Percentiles rank a stretch among this genome's conserved stretches.
These are phyloP conservation scores for Geotrichum phurueaensis DNA, from an alignment of 1,139 yeast genomes.

Conservation along the genomic window DNA sequence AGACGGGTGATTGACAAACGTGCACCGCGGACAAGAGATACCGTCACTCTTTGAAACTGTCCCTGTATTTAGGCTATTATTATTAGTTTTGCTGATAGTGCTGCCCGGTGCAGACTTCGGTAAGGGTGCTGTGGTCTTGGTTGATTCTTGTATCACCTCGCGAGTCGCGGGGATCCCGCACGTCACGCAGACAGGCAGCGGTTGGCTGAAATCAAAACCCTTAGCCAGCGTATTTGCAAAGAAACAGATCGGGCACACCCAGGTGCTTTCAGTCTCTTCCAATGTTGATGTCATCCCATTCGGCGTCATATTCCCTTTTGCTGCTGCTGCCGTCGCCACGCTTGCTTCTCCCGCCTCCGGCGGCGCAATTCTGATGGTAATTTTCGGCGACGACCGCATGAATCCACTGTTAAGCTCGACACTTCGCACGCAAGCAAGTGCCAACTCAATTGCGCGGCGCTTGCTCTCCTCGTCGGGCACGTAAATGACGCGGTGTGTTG, in stretches of 20 bases:
- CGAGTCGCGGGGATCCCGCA: constrained; percentile 63
- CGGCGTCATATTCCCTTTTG: background rate
- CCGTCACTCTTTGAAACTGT: constrained; percentile 28
- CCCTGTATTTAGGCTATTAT: background rate
- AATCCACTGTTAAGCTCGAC: constrained; percentile 52
- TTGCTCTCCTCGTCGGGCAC: constrained; percentile 49
- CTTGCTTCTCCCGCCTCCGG: constrained; percentile 6
- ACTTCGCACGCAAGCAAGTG: constrained; percentile 43
- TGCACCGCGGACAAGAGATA: constrained; percentile 68
- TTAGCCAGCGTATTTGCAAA: constrained; percentile 49
- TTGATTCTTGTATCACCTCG: constrained; percentile 33
- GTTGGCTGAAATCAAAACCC: background rate
- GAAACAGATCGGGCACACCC: constrained; percentile 85
- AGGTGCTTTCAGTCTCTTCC: constrained; percentile 34
- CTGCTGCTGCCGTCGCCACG: background rate
- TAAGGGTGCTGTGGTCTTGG: constrained; percentile 16
- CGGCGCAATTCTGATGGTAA: constrained; percentile 41
- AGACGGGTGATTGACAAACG: constrained; percentile 79
- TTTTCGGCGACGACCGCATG: constrained; percentile 72
- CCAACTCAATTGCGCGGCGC: constrained; percentile 46
- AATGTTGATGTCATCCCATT: background rate
- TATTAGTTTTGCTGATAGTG: background rate
- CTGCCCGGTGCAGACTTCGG: background rate
- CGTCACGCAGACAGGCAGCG: constrained; percentile 55
- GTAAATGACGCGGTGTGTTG: constrained; percentile 66